phyloP scores from a whole-genome alignment of 192 early-diverging fungal genomes.

The Cetraspora pellucida region DNA sequence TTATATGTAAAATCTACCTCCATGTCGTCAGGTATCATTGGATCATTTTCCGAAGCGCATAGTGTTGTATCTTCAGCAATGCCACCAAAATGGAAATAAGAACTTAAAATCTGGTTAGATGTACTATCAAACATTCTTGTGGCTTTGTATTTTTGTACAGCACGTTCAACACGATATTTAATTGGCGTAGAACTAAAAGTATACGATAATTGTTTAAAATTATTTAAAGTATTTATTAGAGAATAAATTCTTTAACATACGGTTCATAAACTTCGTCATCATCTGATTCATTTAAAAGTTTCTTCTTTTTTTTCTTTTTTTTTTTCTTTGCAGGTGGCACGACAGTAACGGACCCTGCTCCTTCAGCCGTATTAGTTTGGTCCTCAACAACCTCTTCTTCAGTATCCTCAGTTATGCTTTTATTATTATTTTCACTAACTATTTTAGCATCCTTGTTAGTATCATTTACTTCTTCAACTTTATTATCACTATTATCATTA shows the following conservation, averaged over 20 bases:
- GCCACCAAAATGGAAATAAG: conserved; percentile 57
- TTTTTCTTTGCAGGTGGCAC: conserved; percentile 42
- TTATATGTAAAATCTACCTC: conserved; percentile 48
- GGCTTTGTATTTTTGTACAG: conserved; percentile 53
- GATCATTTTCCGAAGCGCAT: conserved; percentile 38
- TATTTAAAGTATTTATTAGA: neutral
- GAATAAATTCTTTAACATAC: neutral
- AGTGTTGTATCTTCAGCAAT: conserved; percentile 47
- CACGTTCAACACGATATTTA: conserved; percentile 52
- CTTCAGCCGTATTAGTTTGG: too few relatives aligned
- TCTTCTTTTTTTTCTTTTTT: conserved; percentile 43
- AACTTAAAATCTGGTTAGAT: conserved; percentile 47
- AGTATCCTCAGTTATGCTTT: too few relatives aligned
- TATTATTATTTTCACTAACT: too few relatives aligned
- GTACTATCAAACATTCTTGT: conserved; percentile 50
- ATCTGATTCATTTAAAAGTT: conserved; percentile 58
- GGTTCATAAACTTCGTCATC: conserved; percentile 21
- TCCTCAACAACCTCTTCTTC: too few relatives aligned
- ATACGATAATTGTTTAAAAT: neutral
- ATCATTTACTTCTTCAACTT: too few relatives aligned
- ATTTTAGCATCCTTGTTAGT: too few relatives aligned
- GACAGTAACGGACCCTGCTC: too few relatives aligned
- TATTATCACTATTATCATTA: too few relatives aligned
- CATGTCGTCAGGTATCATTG: conserved; percentile 42
- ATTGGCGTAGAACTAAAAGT: conserved; percentile 42